Evolutionary conservation across 306 rosid species (phyloP).

Genomic region (Prunus fruticosa): DNA sequence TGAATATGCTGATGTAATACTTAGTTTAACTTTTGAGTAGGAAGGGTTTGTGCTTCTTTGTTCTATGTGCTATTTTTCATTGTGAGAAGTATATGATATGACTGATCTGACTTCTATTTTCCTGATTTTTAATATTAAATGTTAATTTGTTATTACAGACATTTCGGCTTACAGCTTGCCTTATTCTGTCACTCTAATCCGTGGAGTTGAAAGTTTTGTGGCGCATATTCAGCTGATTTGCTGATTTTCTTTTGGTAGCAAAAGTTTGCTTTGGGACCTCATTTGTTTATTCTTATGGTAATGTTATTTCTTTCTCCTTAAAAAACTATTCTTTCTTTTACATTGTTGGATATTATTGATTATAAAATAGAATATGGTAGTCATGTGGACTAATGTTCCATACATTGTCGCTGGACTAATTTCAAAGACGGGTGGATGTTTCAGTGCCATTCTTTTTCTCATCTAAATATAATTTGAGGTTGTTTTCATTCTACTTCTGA

Average conservation of each 20-base stretch:
- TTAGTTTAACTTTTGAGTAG: not conserved
- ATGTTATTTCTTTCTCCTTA: conserved; percentile 13
- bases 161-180: conserved; percentile 15
- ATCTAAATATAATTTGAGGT: not conserved
- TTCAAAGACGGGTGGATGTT: not conserved
- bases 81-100: not conserved
- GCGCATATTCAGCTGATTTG: conserved; percentile 25
- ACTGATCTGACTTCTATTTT: not conserved
- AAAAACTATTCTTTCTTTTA: not conserved
- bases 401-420: not conserved
- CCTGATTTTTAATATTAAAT: conserved; percentile 8
- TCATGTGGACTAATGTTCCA: not conserved
- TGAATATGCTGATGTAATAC: not conserved
- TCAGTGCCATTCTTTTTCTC: not conserved
- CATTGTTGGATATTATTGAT: not conserved
- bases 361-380: not conserved
- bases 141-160: conserved; percentile 30
- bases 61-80: not conserved
- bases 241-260: conserved; percentile 24
- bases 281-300: conserved; percentile 49
- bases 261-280: conserved; percentile 24
- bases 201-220: conserved; percentile 19
- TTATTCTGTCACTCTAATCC: conserved; percentile 24
- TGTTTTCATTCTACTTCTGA: not conserved
- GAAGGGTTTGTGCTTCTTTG: not conserved